Evolutionary conservation across 306 rosid species (phyloP).

Genomic region (Vigna mungo): DNA sequence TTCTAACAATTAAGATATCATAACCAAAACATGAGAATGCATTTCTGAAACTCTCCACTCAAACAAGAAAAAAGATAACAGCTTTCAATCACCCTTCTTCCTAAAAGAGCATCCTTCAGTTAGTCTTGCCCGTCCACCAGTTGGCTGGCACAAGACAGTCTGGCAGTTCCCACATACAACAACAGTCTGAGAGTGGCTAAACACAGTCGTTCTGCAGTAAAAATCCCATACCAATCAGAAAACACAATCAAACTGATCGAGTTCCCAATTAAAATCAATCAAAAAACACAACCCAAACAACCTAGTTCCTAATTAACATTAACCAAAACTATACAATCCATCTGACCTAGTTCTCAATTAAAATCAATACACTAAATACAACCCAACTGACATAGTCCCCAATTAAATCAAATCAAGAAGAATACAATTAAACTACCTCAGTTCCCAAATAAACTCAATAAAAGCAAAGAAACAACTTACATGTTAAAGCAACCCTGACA

Average conservation of each 20-base stretch:
- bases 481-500: conserved; percentile 69
- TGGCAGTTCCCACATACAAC: conserved; percentile 67
- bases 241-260: background rate
- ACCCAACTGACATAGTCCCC: background rate
- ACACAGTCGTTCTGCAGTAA: conserved; percentile 60
- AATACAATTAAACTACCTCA: too few relatives aligned
- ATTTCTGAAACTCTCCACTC: conserved; percentile 32
- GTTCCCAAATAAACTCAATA: background rate
- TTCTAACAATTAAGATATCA: conserved; percentile 34
- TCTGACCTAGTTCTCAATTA: background rate
- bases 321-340: too few relatives aligned
- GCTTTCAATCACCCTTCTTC: conserved; percentile 57
- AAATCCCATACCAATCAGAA: background rate
- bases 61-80: conserved; percentile 12
- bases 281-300: too few relatives aligned
- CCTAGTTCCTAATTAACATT: background rate
- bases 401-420: background rate
- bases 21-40: conserved; percentile 29
- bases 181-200: conserved; percentile 63
- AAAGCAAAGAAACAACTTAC: conserved; percentile 42
- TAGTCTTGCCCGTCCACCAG: conserved; percentile 60
- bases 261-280: background rate
- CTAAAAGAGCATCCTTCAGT: conserved; percentile 68
- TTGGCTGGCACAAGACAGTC: conserved; percentile 63
- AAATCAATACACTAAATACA: too few relatives aligned